Evolutionary conservation across 306 rosid species (phyloP).

Genomic region (Pyrus pyrifolia): DNA sequence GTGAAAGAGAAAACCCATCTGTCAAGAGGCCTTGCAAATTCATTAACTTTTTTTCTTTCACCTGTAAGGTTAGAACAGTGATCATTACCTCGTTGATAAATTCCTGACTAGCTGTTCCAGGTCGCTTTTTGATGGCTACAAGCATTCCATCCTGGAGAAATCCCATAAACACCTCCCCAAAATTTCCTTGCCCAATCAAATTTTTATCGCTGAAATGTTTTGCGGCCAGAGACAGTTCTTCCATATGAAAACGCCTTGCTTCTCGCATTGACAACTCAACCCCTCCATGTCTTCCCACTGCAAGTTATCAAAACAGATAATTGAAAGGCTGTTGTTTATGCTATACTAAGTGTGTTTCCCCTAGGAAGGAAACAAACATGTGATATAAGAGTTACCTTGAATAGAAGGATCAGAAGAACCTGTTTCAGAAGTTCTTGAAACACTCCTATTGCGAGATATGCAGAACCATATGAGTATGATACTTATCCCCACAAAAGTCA

Average conservation of each 20-base stretch:
- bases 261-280: slow-evolving; percentile 57
- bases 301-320: slow-evolving; percentile 18
- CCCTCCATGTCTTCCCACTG: slow-evolving; percentile 62
- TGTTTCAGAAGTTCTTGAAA: slow-evolving; percentile 78
- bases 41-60: neutral
- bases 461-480: slow-evolving; percentile 55
- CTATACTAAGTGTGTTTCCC: neutral
- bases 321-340: slow-evolving; percentile 5
- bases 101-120: slow-evolving; percentile 54
- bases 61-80: neutral
- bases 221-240: slow-evolving; percentile 72
- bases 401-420: slow-evolving; percentile 87
- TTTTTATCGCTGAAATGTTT: slow-evolving; percentile 62
- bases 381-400: slow-evolving; percentile 50
- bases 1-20: too few relatives aligned
- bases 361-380: neutral
- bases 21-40: neutral
- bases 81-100: slow-evolving; percentile 71
- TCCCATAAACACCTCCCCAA: slow-evolving; percentile 86
- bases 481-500: slow-evolving; percentile 74
- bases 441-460: slow-evolving; percentile 39
- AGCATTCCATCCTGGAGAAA: slow-evolving; percentile 89
- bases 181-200: slow-evolving; percentile 81
- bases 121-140: slow-evolving; percentile 82
- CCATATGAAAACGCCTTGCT: slow-evolving; percentile 71